phyloP scores from a whole-genome alignment of 495 filamentous ascomycete genomes.

The Ascobolus immersus region DNA sequence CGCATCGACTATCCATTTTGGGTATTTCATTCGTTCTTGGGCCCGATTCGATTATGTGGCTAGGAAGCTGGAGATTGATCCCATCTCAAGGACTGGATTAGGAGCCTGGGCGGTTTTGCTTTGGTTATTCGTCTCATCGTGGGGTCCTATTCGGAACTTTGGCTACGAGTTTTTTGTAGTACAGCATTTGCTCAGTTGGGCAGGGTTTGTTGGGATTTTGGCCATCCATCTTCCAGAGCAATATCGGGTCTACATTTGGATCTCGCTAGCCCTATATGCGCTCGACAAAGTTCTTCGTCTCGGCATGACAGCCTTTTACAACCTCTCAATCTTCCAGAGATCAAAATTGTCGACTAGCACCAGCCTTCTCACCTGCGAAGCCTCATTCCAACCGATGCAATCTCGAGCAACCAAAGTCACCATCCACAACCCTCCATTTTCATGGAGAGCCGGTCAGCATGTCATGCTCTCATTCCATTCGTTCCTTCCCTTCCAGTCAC shows the following conservation, averaged over 20 bases:
- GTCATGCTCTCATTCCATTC: slow-evolving; percentile 48
- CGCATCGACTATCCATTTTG: slow-evolving; percentile 48
- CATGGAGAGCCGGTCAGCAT: slow-evolving; percentile 56
- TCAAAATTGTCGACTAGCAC: neutral
- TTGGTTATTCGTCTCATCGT: slow-evolving; percentile 43
- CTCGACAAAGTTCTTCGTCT: slow-evolving; percentile 40
- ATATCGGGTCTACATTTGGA: slow-evolving; percentile 39
- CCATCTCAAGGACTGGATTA: slow-evolving; percentile 40
- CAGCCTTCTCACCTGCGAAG: slow-evolving; percentile 18
- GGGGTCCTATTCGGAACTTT: slow-evolving; percentile 39
- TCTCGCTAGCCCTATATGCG: slow-evolving; percentile 40
- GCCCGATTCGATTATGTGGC: slow-evolving; percentile 34
- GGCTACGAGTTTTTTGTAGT: slow-evolving; percentile 62
- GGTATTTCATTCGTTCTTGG: slow-evolving; percentile 47
- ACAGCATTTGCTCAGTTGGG: slow-evolving; percentile 46
- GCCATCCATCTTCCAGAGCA: slow-evolving; percentile 35
- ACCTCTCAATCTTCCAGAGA: slow-evolving; percentile 33
- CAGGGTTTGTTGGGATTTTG: slow-evolving; percentile 40
- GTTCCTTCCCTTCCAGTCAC: slow-evolving; percentile 42
- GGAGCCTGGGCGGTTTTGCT: slow-evolving; percentile 48
- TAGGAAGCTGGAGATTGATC: slow-evolving; percentile 34
- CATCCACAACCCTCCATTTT: slow-evolving; percentile 39
- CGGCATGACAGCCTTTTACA: slow-evolving; percentile 31
- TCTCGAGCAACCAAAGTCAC: slow-evolving; percentile 41
- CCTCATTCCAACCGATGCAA: slow-evolving; percentile 35